A percentile compares a stretch with the other conserved stretches of the same genome.
Evolutionary conservation across 805 yeast genomes (phyloP).

Genomic region (Saccharomycopsis babjevae): DNA sequence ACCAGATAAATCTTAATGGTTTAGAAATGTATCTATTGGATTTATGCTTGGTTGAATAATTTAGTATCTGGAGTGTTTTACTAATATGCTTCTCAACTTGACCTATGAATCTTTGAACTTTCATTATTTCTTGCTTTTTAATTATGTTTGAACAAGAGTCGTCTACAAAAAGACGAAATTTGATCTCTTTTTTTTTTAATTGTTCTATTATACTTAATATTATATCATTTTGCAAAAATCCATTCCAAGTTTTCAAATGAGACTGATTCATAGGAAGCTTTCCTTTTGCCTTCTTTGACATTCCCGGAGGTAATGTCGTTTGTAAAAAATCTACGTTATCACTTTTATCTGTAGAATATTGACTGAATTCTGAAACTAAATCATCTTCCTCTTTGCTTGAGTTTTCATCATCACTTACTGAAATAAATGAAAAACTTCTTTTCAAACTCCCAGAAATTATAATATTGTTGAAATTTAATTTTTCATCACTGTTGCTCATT

Average conservation of each 20-base stretch:
- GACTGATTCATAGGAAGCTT: conserved; percentile 43
- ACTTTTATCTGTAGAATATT: conserved; percentile 9
- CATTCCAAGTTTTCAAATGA: conserved; percentile 46
- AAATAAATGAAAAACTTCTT: not conserved
- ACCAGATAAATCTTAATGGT: conserved; percentile 52
- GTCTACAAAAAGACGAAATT: not conserved
- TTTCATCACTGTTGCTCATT: not conserved
- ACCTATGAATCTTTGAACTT: not conserved
- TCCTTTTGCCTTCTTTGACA: conserved; percentile 47
- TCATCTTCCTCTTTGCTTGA: not conserved
- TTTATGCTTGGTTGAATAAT: not conserved
- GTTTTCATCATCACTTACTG: not conserved
- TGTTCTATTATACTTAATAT: conserved; percentile 29
- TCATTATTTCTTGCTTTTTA: not conserved
- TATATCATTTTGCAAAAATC: conserved; percentile 32
- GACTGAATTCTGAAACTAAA: not conserved
- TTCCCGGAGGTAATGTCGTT: conserved; percentile 47
- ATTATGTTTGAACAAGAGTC: not conserved
- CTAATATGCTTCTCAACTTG: not conserved
- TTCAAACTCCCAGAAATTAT: not conserved
- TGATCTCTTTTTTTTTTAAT: not conserved
- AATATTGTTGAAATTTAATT: not conserved
- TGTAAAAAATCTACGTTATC: conserved; percentile 32
- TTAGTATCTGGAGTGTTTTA: not conserved
- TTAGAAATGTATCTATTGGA: not conserved